A percentile compares a stretch with the other conserved stretches of the same genome.
Evolutionary conservation across 1,284 basidiomycete genomes (phyloP).

Genomic region (Rhizoctonia solani): DNA sequence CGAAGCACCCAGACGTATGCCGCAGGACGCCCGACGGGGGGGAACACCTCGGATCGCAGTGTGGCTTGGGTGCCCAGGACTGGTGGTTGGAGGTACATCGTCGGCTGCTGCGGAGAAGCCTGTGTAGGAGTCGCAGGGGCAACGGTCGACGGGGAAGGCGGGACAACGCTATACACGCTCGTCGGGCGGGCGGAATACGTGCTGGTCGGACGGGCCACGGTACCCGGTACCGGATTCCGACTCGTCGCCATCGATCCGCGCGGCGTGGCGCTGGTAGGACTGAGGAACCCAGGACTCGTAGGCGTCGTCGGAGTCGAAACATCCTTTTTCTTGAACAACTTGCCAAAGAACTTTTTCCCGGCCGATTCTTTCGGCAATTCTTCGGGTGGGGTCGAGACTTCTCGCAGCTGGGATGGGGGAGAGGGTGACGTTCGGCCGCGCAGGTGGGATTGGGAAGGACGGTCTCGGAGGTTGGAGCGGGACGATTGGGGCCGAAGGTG

Average conservation of each 20-base stretch:
- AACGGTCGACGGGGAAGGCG: conserved; percentile 33
- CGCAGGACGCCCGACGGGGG: conserved; percentile 53
- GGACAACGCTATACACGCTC: conserved; percentile 13
- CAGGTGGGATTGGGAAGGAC: too few species aligned
- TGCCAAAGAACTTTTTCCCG: conserved; percentile 70
- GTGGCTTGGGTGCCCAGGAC: conserved; percentile 68
- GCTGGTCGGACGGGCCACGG: conserved; percentile 27
- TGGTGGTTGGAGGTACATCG: conserved; percentile 54
- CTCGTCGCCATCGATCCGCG: conserved; percentile 14
- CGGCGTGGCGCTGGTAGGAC: conserved; percentile 30
- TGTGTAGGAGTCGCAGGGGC: too few species aligned
- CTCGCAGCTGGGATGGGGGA: conserved; percentile 29
- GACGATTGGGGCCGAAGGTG: background rate
- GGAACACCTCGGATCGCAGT: conserved; percentile 45
- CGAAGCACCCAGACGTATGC: conserved; percentile 83
- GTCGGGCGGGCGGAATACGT: conserved; percentile 3
- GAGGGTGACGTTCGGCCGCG: too few species aligned
- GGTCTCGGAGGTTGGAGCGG: conserved; percentile 3
- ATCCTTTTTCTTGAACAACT: conserved; percentile 70
- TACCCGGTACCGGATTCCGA: too few species aligned
- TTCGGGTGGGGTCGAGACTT: conserved; percentile 42
- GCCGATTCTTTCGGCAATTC: conserved; percentile 40
- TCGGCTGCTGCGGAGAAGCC: conserved; percentile 37
- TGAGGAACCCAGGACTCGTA: background rate
- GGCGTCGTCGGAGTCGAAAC: conserved; percentile 22